These are phyloP conservation scores for Ogataea wickerhamii DNA, from an alignment of 805 yeast species.

Conservation along the genomic window DNA sequence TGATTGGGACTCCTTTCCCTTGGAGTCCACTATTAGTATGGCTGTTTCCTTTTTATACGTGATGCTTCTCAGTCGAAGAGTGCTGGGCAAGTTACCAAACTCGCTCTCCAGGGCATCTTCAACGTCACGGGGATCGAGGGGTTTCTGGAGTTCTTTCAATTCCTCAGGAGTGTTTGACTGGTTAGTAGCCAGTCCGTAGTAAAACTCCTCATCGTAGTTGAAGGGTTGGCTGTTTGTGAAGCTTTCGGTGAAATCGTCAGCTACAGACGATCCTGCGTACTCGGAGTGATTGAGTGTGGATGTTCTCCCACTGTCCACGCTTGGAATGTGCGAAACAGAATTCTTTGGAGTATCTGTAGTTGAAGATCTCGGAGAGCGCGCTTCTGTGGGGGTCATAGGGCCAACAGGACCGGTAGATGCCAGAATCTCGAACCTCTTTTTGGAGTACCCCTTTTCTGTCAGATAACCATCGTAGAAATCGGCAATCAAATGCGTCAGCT, in stretches of 20 bases:
- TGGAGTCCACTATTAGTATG: constrained; percentile 63
- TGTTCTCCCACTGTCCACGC: constrained; percentile 12
- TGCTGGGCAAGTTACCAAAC: constrained; percentile 63
- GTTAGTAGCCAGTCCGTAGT: constrained; percentile 5
- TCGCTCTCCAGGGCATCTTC: constrained; percentile 37
- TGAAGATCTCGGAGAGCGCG: constrained; percentile 9
- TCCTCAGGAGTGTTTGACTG: constrained; percentile 1
- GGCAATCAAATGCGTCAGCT: constrained; percentile 39
- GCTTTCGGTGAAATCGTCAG: constrained; percentile 14
- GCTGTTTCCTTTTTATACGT: constrained; percentile 67
- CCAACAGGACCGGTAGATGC: constrained; percentile 7
- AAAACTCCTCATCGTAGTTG: constrained; percentile 12
- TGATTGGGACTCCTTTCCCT: constrained; percentile 73
- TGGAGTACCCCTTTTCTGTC: constrained; percentile 69
- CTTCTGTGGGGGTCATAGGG: constrained; percentile 5
- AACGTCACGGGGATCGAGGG: constrained; percentile 59
- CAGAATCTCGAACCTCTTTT: constrained; percentile 47
- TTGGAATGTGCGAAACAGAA: constrained; percentile 10
- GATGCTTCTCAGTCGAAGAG: constrained; percentile 69
- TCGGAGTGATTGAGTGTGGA: constrained; percentile 17
- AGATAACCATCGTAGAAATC: constrained; percentile 67
- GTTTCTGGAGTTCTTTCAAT: constrained; percentile 45
- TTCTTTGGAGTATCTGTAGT: constrained; percentile 8
- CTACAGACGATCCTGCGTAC: constrained; percentile 7
- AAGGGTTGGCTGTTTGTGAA: constrained; percentile 10